Evolutionary conservation across 2,329 filamentous ascomycete genomes (phyloP).

Genomic region (Aquanectria penicillioides): DNA sequence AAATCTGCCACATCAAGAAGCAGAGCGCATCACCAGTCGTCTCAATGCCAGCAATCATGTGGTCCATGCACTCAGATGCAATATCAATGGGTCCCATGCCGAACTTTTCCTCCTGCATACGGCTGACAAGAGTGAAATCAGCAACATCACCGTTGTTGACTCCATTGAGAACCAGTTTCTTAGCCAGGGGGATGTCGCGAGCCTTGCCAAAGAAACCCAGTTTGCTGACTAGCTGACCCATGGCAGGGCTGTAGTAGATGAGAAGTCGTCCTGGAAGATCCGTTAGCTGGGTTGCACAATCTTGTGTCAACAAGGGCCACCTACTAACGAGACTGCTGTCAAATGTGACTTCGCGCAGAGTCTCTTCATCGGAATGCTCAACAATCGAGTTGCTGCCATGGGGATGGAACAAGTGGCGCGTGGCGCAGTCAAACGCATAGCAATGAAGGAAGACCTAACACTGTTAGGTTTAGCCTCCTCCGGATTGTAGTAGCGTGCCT

Average conservation of each 20-base stretch:
- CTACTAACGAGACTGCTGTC: constrained; percentile 25
- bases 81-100: constrained; percentile 13
- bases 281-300: background rate
- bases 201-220: constrained; percentile 26
- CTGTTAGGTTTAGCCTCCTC: accelerated
- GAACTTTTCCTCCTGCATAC: constrained; percentile 25
- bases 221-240: constrained; percentile 11
- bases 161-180: constrained; percentile 19
- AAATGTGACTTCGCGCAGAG: constrained; percentile 26
- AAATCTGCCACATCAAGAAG: constrained; percentile 33
- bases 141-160: constrained; percentile 4
- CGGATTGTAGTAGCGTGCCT: accelerated
- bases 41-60: constrained; percentile 32
- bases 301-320: background rate
- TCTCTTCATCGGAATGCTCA: constrained; percentile 11
- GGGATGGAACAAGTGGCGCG: constrained; percentile 27
- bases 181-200: constrained; percentile 12
- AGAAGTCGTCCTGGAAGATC: constrained; percentile 10
- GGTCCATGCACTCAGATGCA: constrained; percentile 33
- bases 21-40: constrained; percentile 33
- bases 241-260: constrained; percentile 14
- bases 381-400: constrained; percentile 28
- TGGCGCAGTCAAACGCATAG: constrained; percentile 31
- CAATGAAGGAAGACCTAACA: constrained; percentile 23
- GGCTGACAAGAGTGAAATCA: constrained; percentile 27